Conservation (phyloP, 371 early-diverging fungal genomes). For the Syncephalis plumigaleata region DNA sequence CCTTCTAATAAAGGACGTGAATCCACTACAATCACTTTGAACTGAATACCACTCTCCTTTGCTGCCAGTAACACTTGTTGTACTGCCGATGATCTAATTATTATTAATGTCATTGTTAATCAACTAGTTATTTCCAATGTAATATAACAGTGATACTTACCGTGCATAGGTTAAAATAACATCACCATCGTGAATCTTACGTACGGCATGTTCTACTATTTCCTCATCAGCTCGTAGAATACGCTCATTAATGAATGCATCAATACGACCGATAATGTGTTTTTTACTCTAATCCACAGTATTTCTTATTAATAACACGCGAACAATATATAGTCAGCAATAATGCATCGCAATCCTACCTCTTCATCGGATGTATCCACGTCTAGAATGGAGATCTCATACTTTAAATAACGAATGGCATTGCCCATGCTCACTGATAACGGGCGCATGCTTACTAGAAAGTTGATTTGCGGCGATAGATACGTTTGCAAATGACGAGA, state of each 20-base stretch:
- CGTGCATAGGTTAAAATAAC: slow-evolving; percentile 80
- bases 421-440: slow-evolving; percentile 89
- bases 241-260: slow-evolving; percentile 76
- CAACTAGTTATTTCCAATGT: slow-evolving; percentile 3
- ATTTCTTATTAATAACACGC: not conserved
- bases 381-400: slow-evolving; percentile 54
- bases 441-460: slow-evolving; percentile 60
- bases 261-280: slow-evolving; percentile 50
- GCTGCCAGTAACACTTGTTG: slow-evolving; percentile 58
- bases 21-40: slow-evolving; percentile 87
- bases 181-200: slow-evolving; percentile 87
- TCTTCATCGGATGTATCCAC: slow-evolving; percentile 68
- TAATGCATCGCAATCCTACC: too few relatives aligned
- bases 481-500: slow-evolving; percentile 68
- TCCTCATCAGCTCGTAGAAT: slow-evolving; percentile 69
- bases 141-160: slow-evolving; percentile 8
- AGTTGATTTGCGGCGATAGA: slow-evolving; percentile 78
- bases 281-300: slow-evolving; percentile 16
- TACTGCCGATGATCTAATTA: slow-evolving; percentile 62
- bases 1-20: slow-evolving; percentile 85
- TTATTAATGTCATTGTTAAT: slow-evolving; percentile 3
- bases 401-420: slow-evolving; percentile 83
- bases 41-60: slow-evolving; percentile 52
- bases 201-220: slow-evolving; percentile 60
- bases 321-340: too few relatives aligned